Percentiles rank a stretch among this genome's conserved stretches.
These are phyloP conservation scores for Erigeron canadensis DNA, from an alignment of 129 eudicot genomes.

Conservation along the genomic window DNA sequence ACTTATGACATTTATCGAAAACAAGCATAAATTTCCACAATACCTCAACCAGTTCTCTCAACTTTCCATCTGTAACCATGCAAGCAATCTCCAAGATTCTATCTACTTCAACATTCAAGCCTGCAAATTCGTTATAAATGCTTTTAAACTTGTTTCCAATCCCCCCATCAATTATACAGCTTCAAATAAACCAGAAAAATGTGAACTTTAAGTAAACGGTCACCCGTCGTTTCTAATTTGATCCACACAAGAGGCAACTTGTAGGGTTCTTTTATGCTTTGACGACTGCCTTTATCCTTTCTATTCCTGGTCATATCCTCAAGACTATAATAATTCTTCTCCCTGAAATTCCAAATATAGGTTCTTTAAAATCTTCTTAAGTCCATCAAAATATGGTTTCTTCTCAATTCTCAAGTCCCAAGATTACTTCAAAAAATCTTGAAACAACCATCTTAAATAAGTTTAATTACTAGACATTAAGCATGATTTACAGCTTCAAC, in stretches of 20 bases:
- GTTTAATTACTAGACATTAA: too few species aligned
- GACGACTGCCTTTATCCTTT: constrained; percentile 28
- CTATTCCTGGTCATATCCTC: constrained; percentile 26
- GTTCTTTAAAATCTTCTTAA: too few species aligned
- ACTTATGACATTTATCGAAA: background rate
- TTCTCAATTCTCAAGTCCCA: too few species aligned
- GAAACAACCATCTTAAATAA: too few species aligned
- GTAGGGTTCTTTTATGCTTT: constrained; percentile 35
- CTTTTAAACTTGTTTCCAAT: background rate
- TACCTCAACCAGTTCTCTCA: constrained; percentile 70
- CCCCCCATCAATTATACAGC: background rate
- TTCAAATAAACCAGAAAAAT: background rate
- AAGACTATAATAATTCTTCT: constrained; percentile 23
- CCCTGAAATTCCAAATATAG: constrained; percentile 42
- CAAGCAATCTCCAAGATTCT: constrained; percentile 90
- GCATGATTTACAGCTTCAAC: too few species aligned
- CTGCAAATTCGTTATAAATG: constrained; percentile 34
- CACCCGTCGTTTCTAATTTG: constrained; percentile 89
- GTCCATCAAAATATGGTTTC: too few species aligned
- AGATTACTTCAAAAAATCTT: too few species aligned
- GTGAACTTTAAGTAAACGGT: constrained; percentile 3
- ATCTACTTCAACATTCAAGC: constrained; percentile 70
- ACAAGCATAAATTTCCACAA: constrained; percentile 5
- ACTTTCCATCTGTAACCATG: constrained; percentile 79
- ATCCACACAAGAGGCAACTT: constrained; percentile 90